Conservation (phyloP, 257 asterid genomes). For the Nicotiana sylvestris region DNA sequence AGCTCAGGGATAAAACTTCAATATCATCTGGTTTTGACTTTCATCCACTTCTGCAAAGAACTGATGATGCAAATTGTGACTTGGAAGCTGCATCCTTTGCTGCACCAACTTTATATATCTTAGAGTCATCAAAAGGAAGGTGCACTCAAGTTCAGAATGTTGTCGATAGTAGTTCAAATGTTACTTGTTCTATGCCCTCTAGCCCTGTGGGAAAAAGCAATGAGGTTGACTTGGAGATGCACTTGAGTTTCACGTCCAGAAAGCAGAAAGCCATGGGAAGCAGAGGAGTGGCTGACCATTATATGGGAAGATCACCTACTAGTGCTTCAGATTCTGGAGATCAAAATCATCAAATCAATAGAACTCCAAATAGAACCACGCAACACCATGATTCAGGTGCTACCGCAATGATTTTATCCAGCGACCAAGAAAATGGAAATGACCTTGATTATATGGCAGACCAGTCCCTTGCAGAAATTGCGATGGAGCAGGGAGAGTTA, state of each 20-base stretch:
- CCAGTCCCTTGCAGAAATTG: constrained; percentile 61
- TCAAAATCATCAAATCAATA: constrained; percentile 21
- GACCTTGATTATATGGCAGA: constrained; percentile 29
- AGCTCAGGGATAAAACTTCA: constrained; percentile 39
- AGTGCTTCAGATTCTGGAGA: constrained; percentile 21
- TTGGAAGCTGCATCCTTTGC: constrained; percentile 26
- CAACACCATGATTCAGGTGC: constrained; percentile 30
- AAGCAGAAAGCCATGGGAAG: constrained; percentile 32
- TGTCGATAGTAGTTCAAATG: constrained; percentile 27
- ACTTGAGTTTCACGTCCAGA: constrained; percentile 51
- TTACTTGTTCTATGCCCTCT: constrained; percentile 31
- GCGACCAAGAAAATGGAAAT: constrained; percentile 34
- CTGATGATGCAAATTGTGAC: constrained; percentile 37
- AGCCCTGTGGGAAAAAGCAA: constrained; percentile 35
- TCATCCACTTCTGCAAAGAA: constrained; percentile 86
- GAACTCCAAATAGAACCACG: constrained; percentile 29
- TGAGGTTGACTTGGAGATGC: constrained; percentile 71
- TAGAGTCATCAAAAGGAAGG: constrained; percentile 32
- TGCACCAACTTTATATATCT: constrained; percentile 28
- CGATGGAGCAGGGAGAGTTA: constrained; percentile 97
- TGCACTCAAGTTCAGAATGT: constrained; percentile 27
- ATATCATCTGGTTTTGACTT: constrained; percentile 49
- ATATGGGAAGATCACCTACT: constrained; percentile 17
- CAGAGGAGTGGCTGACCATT: constrained; percentile 17
- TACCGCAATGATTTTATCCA: constrained; percentile 25